A percentile compares a stretch with the other conserved stretches of the same genome.
phyloP scores from a whole-genome alignment of 176 grass and related monocot species.

The Juncus inflexus region DNA sequence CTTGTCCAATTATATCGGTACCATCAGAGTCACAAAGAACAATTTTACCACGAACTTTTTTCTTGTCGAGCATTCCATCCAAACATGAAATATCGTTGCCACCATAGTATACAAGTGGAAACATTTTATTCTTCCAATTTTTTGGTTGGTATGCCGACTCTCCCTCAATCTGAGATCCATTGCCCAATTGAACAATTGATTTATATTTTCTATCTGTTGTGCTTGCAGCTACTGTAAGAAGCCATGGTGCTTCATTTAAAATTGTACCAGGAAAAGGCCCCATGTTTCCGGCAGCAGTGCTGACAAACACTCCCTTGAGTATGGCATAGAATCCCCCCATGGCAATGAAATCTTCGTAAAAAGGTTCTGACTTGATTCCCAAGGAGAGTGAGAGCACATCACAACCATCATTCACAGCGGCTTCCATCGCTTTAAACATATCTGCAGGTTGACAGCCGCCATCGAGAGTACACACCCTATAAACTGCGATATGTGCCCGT shows the following conservation, averaged over 20 bases:
- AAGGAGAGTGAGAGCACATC: constrained; percentile 67
- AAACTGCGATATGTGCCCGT: constrained; percentile 55
- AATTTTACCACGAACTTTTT: constrained; percentile 28
- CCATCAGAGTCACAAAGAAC: constrained; percentile 30
- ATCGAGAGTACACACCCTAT: constrained; percentile 48
- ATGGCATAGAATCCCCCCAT: constrained; percentile 26
- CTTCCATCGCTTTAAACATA: constrained; percentile 55
- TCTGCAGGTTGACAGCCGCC: constrained; percentile 40
- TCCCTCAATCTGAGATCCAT: constrained; percentile 20
- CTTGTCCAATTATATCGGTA: constrained; percentile 1
- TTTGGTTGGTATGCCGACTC: constrained; percentile 3
- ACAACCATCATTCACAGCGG: constrained; percentile 64
- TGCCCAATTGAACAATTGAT: constrained; percentile 25
- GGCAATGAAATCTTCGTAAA: constrained; percentile 2
- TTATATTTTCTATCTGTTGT: constrained; percentile 37
- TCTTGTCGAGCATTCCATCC: background rate
- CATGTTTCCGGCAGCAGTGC: background rate
- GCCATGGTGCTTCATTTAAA: constrained; percentile 38
- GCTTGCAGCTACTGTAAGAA: constrained; percentile 41
- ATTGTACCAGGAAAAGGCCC: constrained; percentile 17
- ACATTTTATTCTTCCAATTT: background rate
- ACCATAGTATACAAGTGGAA: constrained; percentile 15
- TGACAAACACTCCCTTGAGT: constrained; percentile 31
- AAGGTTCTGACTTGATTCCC: constrained; percentile 12
- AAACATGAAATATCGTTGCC: constrained; percentile 19